Evolutionary conservation across 495 filamentous ascomycete genomes (phyloP).

Genomic region (Lepidopterella palustris): DNA sequence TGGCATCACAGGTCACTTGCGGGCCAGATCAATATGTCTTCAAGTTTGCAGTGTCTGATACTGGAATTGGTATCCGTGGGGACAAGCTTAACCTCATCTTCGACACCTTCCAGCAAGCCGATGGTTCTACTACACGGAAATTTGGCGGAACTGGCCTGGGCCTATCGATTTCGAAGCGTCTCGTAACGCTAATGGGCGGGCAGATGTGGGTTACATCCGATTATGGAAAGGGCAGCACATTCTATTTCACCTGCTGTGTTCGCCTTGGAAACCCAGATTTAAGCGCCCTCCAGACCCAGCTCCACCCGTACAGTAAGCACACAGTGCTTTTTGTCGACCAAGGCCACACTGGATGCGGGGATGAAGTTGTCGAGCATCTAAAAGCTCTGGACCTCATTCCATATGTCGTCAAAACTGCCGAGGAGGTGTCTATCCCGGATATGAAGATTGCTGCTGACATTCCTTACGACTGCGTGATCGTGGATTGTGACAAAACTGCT

Average conservation of each 20-base stretch:
- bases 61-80: constrained; percentile 91
- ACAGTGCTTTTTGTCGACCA: constrained; percentile 96
- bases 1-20: constrained; percentile 62
- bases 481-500: constrained; percentile 89
- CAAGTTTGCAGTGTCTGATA: constrained; percentile 94
- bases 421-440: constrained; percentile 47
- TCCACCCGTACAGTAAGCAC: constrained; percentile 85
- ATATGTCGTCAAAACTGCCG: constrained; percentile 65
- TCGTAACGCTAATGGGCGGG: constrained; percentile 96
- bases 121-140: constrained; percentile 93
- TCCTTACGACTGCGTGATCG: constrained; percentile 92
- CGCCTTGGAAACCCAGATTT: constrained; percentile 80
- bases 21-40: constrained; percentile 78
- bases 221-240: constrained; percentile 88
- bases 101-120: constrained; percentile 98
- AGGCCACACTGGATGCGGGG: constrained; percentile 66
- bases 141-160: constrained; percentile 96
- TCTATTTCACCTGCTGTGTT: constrained; percentile 95
- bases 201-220: constrained; percentile 94
- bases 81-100: constrained; percentile 98
- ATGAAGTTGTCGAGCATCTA: constrained; percentile 74
- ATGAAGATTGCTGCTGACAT: constrained; percentile 52
- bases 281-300: constrained; percentile 70
- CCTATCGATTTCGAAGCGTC: constrained; percentile 89
- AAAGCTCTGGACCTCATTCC: constrained; percentile 72